A percentile compares a stretch with the other conserved stretches of the same genome.
Conservation (phyloP, 108 stramenopile species). For the Pseudonitzschia multistriata region DNA sequence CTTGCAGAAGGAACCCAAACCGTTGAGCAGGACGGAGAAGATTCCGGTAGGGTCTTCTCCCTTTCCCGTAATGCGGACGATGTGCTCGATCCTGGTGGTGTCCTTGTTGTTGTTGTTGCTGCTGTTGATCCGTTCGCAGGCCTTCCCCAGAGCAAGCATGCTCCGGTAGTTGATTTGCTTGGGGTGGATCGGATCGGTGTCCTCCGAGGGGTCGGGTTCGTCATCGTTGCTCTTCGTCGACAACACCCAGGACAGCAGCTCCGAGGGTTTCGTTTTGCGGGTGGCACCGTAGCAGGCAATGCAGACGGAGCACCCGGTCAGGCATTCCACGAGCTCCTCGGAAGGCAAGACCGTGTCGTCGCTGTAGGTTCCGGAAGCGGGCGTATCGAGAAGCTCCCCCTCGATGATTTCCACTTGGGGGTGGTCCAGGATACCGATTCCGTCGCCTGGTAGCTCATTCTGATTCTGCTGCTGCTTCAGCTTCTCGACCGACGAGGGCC, state of each 20-base stretch:
- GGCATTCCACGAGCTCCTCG: slow-evolving; percentile 30
- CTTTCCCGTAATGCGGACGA: slow-evolving; percentile 78
- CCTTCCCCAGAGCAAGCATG: slow-evolving; percentile 56
- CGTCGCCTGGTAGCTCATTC: too few species aligned
- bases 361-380: slow-evolving; percentile 38
- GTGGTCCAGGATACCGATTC: neutral
- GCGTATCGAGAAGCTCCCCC: slow-evolving; percentile 29
- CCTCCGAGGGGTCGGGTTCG: slow-evolving; percentile 13
- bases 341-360: slow-evolving; percentile 46
- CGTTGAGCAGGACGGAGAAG: slow-evolving; percentile 69
- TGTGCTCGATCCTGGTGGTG: slow-evolving; percentile 1
- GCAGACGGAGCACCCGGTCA: slow-evolving; percentile 50
- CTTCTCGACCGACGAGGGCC: slow-evolving; percentile 24
- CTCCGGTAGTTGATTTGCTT: slow-evolving; percentile 67
- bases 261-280: slow-evolving; percentile 18
- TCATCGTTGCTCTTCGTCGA: slow-evolving; percentile 9
- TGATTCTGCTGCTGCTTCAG: too few species aligned
- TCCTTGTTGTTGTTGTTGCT: neutral
- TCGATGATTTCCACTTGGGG: neutral
- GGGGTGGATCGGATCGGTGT: slow-evolving; percentile 55
- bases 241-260: neutral
- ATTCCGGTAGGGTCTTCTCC: slow-evolving; percentile 60
- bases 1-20: slow-evolving; percentile 72
- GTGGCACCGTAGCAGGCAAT: slow-evolving; percentile 49
- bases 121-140: slow-evolving; percentile 32